Base-by-base conservation (phyloP, 176 grass and related monocot genomes). In the Phoenix roebelenii region DNA sequence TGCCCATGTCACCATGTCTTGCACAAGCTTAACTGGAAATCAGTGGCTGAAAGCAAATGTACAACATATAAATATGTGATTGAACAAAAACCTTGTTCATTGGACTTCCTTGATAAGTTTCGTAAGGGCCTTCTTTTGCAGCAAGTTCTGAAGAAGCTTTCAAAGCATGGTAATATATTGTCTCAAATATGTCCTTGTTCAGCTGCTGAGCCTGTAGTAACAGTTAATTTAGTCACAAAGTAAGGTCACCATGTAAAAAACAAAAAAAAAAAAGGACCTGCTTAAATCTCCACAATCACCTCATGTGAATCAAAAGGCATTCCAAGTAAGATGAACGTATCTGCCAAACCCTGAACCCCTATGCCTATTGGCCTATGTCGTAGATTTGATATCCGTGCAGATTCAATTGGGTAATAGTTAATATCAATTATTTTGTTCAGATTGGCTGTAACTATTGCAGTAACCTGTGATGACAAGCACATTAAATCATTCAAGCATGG, bases 391-490 rank as follows among this genome's bases (percentile, higher is more conserved):
- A 73, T 89, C 68, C 64, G 83, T 78, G 94, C 87, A 3, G 71
- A 93, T 70, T 98, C 94, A 71, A 89, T 72, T 4, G 88, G 94
- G 32, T 98, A 93, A 80, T 78, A 98, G 22, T 83, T 89, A 50
- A 89, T 64, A 83, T 93, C 94, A 22, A 98, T 98, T 65, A 98
- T 98, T 81, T 93, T 93, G 68, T 93, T 93, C 15, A 98, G 84
- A 66, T 98, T 93, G 49, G 18, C 73, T 3, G 88, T 83, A 57
- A 98, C 75, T 64, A 66, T 83, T 22, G 76, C 82, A 15, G 94
- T 93, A 76, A 93, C 77, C 94, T 98, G 79, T 5, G 60, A 72
- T 63, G 72, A 29, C 9, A 76, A 25, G 9, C 25, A 80, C 61
- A 84, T 16, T 61, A 16, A 56, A 57, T 44, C 9, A 68, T 23